Evolutionary conservation across 768 basidiomycete genomes (phyloP).

Genomic region (Termitomyces bulborhizus): DNA sequence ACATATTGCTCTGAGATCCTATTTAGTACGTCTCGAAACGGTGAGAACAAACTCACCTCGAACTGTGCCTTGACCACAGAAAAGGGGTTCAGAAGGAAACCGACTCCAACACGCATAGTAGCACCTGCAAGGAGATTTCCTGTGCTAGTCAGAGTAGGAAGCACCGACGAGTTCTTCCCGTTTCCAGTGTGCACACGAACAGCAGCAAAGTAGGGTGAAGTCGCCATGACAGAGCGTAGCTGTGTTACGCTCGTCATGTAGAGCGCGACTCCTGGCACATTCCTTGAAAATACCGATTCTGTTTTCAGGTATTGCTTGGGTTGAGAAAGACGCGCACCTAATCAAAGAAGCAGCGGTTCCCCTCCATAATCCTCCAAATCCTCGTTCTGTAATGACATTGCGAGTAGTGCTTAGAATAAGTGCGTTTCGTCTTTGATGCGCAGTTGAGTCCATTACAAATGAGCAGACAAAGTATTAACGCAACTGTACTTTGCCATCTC

Average conservation of each 20-base stretch:
- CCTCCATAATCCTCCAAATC: constrained; percentile 76
- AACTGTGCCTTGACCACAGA: constrained; percentile 89
- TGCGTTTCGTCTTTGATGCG: constrained; percentile 22
- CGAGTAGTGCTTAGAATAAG: constrained; percentile 45
- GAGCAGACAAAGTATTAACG: background rate
- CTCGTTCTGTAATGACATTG: constrained; percentile 56
- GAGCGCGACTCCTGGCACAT: constrained; percentile 88
- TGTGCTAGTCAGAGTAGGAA: constrained; percentile 64
- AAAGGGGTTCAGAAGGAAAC: constrained; percentile 84
- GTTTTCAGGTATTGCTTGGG: background rate
- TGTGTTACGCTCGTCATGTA: constrained; percentile 88
- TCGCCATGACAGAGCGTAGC: constrained; percentile 71
- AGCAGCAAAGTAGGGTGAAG: constrained; percentile 59
- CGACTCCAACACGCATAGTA: constrained; percentile 71
- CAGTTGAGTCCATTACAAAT: constrained; percentile 8
- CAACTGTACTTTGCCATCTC: constrained; percentile 39
- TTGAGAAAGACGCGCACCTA: constrained; percentile 37
- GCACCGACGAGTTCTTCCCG: constrained; percentile 37
- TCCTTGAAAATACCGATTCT: constrained; percentile 37
- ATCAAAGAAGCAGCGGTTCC: constrained; percentile 79
- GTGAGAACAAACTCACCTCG: constrained; percentile 49
- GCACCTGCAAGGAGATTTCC: constrained; percentile 89
- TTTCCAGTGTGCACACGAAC: constrained; percentile 19
- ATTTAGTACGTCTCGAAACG: constrained; percentile 2
- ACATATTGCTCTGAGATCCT: constrained; percentile 61